Evolutionary conservation across 129 eudicot species (phyloP).

Genomic region (Cynara cardunculus): DNA sequence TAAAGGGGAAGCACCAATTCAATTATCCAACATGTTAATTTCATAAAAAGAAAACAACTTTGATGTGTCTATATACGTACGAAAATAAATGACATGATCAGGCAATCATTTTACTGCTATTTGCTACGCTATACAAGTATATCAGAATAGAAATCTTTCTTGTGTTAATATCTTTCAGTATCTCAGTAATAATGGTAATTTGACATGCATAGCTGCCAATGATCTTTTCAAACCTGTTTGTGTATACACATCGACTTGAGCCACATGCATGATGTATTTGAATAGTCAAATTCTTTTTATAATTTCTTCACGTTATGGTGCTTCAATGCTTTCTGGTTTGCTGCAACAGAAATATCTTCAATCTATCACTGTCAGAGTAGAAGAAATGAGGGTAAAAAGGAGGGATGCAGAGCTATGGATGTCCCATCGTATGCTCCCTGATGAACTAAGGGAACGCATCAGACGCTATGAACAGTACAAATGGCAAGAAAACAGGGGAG

Average conservation of each 20-base stretch:
- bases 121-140: background rate
- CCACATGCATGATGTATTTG: background rate
- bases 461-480: constrained; percentile 75
- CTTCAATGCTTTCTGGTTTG: background rate
- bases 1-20: background rate
- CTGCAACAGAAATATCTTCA: constrained; percentile 84
- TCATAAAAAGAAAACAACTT: background rate
- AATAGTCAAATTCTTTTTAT: background rate
- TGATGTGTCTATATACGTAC: background rate
- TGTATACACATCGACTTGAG: background rate
- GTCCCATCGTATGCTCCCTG: constrained; percentile 93
- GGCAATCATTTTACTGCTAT: background rate
- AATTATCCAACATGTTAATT: background rate
- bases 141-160: background rate
- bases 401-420: constrained; percentile 92
- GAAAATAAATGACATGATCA: background rate
- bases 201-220: background rate
- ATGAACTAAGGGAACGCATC: constrained; percentile 52
- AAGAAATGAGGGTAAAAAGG: constrained; percentile 82
- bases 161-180: background rate
- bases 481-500: constrained; percentile 94
- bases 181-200: background rate
- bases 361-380: constrained; percentile 68
- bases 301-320: background rate
- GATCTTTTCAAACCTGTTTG: background rate